These are phyloP conservation scores for Neopestalotiopsis rosae DNA, from an alignment of 2,329 filamentous ascomycete species.

Conservation along the genomic window DNA sequence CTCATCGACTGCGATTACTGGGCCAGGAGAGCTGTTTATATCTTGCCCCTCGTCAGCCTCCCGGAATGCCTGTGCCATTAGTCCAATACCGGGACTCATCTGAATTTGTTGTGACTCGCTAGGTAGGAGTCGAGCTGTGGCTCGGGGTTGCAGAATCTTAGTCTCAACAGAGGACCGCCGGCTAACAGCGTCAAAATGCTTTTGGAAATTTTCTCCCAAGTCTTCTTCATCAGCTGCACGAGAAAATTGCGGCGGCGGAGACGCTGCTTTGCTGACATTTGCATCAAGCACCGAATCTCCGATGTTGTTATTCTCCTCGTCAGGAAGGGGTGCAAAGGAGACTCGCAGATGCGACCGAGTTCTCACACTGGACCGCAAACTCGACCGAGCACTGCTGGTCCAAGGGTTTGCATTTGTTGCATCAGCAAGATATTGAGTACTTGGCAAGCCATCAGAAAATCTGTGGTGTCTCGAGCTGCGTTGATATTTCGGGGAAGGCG, in stretches of 20 bases:
- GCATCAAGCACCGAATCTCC: too few relatives aligned
- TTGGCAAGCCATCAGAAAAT: slow-evolving; percentile 21
- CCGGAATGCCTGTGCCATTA: slow-evolving; percentile 56
- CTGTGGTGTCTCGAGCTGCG: slow-evolving; percentile 21
- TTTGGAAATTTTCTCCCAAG: slow-evolving; percentile 45
- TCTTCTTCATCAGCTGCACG: slow-evolving; percentile 38
- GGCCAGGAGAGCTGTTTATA: slow-evolving; percentile 18
- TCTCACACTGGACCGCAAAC: neutral
- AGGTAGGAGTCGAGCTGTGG: slow-evolving; percentile 43
- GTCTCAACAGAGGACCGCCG: slow-evolving; percentile 36
- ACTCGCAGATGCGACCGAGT: slow-evolving; percentile 33
- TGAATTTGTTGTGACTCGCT: slow-evolving; percentile 47
- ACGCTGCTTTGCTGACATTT: slow-evolving; percentile 21
- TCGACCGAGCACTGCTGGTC: slow-evolving; percentile 20
- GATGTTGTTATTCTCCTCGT: slow-evolving; percentile 30
- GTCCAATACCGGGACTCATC: slow-evolving; percentile 46
- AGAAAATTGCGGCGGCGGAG: slow-evolving; percentile 47
- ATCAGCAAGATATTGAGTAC: slow-evolving; percentile 27
- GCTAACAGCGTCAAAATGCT: slow-evolving; percentile 45
- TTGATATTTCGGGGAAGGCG: slow-evolving; percentile 50
- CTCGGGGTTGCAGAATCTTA: slow-evolving; percentile 28
- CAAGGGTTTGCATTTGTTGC: slow-evolving; percentile 23
- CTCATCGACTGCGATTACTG: slow-evolving; percentile 10
- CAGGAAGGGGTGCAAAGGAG: slow-evolving; percentile 39
- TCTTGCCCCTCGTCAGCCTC: slow-evolving; percentile 43